phyloP scores from a whole-genome alignment of 2,329 filamentous ascomycete genomes.

The Fusarium nisikadoi region DNA sequence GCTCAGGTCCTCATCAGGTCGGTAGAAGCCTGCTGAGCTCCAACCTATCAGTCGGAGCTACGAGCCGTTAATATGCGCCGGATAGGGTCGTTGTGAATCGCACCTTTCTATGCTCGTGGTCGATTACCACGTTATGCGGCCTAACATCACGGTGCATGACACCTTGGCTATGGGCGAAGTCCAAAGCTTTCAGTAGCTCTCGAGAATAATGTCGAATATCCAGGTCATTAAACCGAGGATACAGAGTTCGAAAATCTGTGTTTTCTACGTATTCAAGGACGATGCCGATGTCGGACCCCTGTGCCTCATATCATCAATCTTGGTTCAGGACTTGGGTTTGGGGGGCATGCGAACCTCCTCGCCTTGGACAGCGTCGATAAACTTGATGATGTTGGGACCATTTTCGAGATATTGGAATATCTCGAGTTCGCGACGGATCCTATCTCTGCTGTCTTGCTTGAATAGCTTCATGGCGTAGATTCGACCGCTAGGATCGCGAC shows the following conservation, averaged over 20 bases:
- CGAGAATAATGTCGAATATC: slow-evolving; percentile 15
- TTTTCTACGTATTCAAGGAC: slow-evolving; percentile 17
- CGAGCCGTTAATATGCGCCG: rapidly evolving
- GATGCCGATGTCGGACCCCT: slow-evolving; percentile 14
- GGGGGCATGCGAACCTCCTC: background rate
- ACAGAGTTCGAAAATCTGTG: slow-evolving; percentile 2
- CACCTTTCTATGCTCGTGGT: slow-evolving; percentile 1
- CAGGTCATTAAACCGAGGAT: background rate
- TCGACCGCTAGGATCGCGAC: background rate
- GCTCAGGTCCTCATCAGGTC: background rate
- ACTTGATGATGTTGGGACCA: background rate
- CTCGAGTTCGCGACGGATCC: slow-evolving; percentile 5
- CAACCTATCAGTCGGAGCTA: slow-evolving; percentile 22
- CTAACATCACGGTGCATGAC: slow-evolving; percentile 20
- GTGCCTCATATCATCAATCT: rapidly evolving
- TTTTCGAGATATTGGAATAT: background rate
- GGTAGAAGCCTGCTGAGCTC: slow-evolving; percentile 11
- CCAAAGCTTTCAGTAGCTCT: slow-evolving; percentile 6
- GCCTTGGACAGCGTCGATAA: slow-evolving; percentile 14
- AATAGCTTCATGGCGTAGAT: slow-evolving; percentile 22
- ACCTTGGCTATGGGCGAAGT: slow-evolving; percentile 4
- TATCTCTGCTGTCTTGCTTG: slow-evolving; percentile 1
- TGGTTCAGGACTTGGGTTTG: rapidly evolving
- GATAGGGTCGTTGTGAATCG: rapidly evolving
- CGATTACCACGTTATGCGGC: slow-evolving; percentile 19